Percentiles rank a stretch among this genome's conserved stretches.
Conservation (phyloP, 306 rosid species). For the Malus fusca region DNA sequence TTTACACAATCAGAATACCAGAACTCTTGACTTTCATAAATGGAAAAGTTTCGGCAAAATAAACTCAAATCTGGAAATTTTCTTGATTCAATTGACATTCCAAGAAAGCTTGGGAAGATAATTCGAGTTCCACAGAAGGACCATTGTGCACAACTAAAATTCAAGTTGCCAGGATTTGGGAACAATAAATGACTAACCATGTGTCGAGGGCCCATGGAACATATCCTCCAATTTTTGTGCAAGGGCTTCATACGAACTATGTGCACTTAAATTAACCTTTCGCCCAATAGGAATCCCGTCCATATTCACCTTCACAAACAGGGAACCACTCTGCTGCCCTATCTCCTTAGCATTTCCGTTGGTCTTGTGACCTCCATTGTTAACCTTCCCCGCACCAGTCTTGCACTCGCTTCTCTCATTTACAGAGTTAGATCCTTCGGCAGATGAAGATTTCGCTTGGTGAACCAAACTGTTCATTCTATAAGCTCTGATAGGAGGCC, state of each 20-base stretch:
- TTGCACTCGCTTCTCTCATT: conserved; percentile 38
- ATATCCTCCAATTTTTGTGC: conserved; percentile 66
- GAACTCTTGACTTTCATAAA: neutral
- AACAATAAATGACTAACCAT: conserved; percentile 32
- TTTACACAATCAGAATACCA: neutral
- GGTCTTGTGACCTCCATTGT: neutral
- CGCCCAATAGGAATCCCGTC: conserved; percentile 87
- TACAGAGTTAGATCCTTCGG: conserved; percentile 43
- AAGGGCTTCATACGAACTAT: conserved; percentile 68
- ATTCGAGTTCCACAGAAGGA: neutral
- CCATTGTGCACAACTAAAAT: neutral
- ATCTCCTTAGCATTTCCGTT: conserved; percentile 33
- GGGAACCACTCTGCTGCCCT: conserved; percentile 38
- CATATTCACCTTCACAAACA: conserved; percentile 86
- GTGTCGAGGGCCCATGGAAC: conserved; percentile 55
- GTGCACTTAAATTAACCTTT: conserved; percentile 77
- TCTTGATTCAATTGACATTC: neutral
- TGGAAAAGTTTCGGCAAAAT: neutral
- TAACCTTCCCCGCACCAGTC: conserved; percentile 24
- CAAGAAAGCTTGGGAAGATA: neutral
- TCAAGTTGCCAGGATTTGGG: neutral
- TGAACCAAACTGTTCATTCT: conserved; percentile 70
- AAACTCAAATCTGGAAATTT: neutral
- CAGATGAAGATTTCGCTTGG: conserved; percentile 48
- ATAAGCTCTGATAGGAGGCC: conserved; percentile 84